Base-by-base conservation (phyloP, 1,284 basidiomycete species). In the Marasmius tenuissimus region DNA sequence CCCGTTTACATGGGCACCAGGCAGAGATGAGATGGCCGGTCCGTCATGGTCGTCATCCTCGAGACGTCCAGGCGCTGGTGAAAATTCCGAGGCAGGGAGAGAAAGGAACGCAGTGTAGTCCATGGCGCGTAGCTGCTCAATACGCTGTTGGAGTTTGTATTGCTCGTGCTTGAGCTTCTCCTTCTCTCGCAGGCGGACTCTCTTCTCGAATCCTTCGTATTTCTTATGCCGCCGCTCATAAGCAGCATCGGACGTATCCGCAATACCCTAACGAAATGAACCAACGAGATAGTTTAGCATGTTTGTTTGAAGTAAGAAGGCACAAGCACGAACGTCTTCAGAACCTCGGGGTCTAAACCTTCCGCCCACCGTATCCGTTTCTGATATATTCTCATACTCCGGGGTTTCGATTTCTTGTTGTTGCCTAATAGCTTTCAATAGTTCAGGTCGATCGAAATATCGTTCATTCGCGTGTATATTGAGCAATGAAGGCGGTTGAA, bases 131-230 rank as follows among this genome's bases (percentile, higher is more conserved):
- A 97, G 80, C 70, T 95, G 88, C 51, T 96, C 94, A 65, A 96
- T 92, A 38, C 94, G 86, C 69, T 93, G 87, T 69, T 91, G 89
- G 69, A 97, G 86, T 73, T 95, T 96, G 77, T 95, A 93, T 65
- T 95, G 92, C 70, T 95, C 93, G 65, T 94, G 90, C 72, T 91
- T 88, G 63, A 97, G 84, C 70, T 94, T 93, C 73, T 96, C 94
- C 73, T 93, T 92, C 75, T 97, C 94, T 60, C 93, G 85, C 47
- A 93, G 78, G 3, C 93, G 87, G 71, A 91, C 88, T 11, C 92
- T 85, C 72, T 93, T 93, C 74, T 97, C 95, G 61, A 93, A 89
- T 16, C 84, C 85, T 72, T 96, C 94, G 72, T 91, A 94, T 71
- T 92, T 93, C 60, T 88, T 85, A 75, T 97, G 95, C 45, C 93